Percentiles rank a stretch among this genome's conserved stretches.
Conservation (phyloP, 768 basidiomycete genomes). For the Exidia glandulosa region DNA sequence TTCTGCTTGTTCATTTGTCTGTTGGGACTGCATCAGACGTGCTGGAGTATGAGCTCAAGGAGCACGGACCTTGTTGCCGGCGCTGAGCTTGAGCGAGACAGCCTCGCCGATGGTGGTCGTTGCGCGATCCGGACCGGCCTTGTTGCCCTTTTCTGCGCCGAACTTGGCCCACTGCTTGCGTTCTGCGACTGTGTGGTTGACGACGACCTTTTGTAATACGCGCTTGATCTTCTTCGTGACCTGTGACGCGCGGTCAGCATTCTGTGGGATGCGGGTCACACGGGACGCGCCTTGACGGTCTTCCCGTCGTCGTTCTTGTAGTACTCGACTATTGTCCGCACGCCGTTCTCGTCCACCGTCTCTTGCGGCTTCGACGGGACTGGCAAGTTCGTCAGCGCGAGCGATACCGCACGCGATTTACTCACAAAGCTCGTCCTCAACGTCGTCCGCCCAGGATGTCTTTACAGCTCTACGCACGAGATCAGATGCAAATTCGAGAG, state of each 20-base stretch:
- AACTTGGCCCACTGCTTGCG: slow-evolving; percentile 92
- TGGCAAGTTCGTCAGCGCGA: not conserved
- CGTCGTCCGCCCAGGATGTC: slow-evolving; percentile 83
- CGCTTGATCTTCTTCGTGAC: slow-evolving; percentile 81
- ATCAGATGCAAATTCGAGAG: not conserved
- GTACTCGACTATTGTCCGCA: slow-evolving; percentile 78
- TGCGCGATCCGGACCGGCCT: slow-evolving; percentile 80
- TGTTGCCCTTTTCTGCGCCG: slow-evolving; percentile 79
- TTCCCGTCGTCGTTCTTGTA: slow-evolving; percentile 84
- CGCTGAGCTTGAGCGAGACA: slow-evolving; percentile 48
- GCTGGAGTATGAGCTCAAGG: not conserved
- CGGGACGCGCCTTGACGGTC: slow-evolving; percentile 72
- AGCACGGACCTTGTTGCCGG: slow-evolving; percentile 46
- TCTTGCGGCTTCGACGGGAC: slow-evolving; percentile 46
- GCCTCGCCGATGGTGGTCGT: slow-evolving; percentile 87
- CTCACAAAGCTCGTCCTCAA: slow-evolving; percentile 57
- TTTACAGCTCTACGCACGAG: slow-evolving; percentile 21
- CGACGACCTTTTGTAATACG: slow-evolving; percentile 78
- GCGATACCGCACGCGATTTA: not conserved
- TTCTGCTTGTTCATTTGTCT: slow-evolving; percentile 7
- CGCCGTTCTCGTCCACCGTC: slow-evolving; percentile 73
- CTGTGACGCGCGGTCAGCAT: slow-evolving; percentile 25
- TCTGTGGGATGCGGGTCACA: not conserved
- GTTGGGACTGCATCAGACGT: not conserved
- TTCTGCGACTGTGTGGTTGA: slow-evolving; percentile 91